Evolutionary conservation across 2,329 filamentous ascomycete genomes (phyloP), one percentile per base, ranked within the genome.

Genomic region (Chaetothyriales sp.): DNA sequence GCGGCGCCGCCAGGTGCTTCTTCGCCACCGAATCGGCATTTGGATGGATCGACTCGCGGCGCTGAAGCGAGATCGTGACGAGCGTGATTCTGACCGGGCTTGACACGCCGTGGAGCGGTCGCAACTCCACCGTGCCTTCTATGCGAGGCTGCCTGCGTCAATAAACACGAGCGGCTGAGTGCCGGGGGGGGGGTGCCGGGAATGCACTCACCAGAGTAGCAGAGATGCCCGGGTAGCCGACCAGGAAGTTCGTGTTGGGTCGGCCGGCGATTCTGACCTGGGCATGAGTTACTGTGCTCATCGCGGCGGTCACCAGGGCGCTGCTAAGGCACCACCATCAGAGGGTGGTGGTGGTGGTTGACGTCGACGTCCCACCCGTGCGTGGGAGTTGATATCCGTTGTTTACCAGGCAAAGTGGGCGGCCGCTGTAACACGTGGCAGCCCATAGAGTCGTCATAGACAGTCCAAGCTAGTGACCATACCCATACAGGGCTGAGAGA

Each of bases 211-310:
- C 89, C 80, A 95, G 71, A 40, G 92, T 98, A 64, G 92, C 92
- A 51, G 90, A 95, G 69, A 98, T 97, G 62, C 92, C 92, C 51
- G 92, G 92, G 70, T 97, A 98, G 62, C 92, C 92, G 62, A 97
- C 88, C 59, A 97, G 77, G 67, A 95, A 95, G 72, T 86, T 92
- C 72, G 88, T 92, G 73, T 98, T 98, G 62, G 92, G 89, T 67
- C 89, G 89, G 67, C 92, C 92, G 61, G 89, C 94, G 72, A 98
- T 89, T 77, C 92, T 85, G 33, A 40, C 33, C 33, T 40, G 33
- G 33, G 33, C 33, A 40, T 40, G 15, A 40, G 33, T 40, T 70
- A 86, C 86, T 67, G 86, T 85, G 70, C 83, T 78, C 75, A 82
- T 82, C 63, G 69, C 76, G 52, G 58, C 48, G 51, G 48, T 44